phyloP scores from a whole-genome alignment of 2,329 filamentous ascomycete species.

The Neoscytalidium dimidiatum region DNA sequence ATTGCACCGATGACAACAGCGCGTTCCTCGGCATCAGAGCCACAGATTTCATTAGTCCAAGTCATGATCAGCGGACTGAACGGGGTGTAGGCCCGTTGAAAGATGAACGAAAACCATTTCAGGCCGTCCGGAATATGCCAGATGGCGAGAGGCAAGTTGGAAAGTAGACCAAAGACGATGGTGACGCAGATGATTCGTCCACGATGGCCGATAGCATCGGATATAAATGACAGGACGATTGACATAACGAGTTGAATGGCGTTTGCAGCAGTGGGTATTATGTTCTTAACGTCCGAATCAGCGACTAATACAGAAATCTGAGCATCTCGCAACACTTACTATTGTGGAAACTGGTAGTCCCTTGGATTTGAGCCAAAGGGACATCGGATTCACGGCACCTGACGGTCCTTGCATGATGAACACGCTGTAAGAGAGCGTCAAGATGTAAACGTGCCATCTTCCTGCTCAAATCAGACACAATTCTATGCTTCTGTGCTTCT shows the following conservation, averaged over 20 bases:
- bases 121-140: constrained; percentile 33
- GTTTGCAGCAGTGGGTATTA: constrained; percentile 25
- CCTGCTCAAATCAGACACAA: neutral
- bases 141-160: constrained; percentile 31
- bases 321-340: constrained; percentile 2
- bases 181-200: constrained; percentile 25
- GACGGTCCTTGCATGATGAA: constrained; percentile 27
- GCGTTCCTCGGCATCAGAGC: constrained; percentile 50
- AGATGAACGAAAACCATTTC: constrained; percentile 36
- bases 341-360: constrained; percentile 24
- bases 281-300: constrained; percentile 20
- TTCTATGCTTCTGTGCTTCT: neutral
- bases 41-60: constrained; percentile 52
- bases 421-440: constrained; percentile 25
- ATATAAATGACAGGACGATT: constrained; percentile 24
- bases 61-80: constrained; percentile 37
- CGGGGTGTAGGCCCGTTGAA: constrained; percentile 32
- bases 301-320: neutral
- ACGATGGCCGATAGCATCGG: constrained; percentile 25
- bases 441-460: constrained; percentile 26
- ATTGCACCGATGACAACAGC: constrained; percentile 54
- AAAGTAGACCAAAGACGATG: constrained; percentile 26
- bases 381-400: constrained; percentile 26
- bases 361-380: constrained; percentile 25
- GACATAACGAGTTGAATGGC: constrained; percentile 26